Conservation (phyloP, 257 asterid species). For the Asclepias syriaca region DNA sequence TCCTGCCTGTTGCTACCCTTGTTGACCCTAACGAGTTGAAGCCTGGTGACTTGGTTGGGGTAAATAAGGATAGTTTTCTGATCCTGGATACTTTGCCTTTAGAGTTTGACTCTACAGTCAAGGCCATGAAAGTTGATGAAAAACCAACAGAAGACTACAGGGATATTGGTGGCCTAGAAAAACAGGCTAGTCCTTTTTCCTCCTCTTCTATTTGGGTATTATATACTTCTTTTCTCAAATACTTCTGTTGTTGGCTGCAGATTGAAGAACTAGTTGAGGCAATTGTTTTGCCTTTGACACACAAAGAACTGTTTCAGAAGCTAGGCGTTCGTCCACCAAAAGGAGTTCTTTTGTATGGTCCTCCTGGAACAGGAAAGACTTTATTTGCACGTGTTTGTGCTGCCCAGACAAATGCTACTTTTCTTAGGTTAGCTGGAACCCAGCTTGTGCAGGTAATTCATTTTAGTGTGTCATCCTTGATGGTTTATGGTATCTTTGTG, state of each 20-base stretch:
- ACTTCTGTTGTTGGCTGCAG: slow-evolving; percentile 25
- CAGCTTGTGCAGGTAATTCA: slow-evolving; percentile 81
- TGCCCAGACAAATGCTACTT: slow-evolving; percentile 96
- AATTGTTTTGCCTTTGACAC: slow-evolving; percentile 85
- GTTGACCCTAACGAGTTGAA: slow-evolving; percentile 92
- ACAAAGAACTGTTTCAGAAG: slow-evolving; percentile 75
- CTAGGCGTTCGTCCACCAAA: slow-evolving; percentile 83
- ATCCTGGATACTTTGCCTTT: slow-evolving; percentile 94
- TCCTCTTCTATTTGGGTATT: neutral
- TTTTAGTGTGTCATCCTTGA: neutral
- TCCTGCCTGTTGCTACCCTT: slow-evolving; percentile 91
- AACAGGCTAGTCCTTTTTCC: slow-evolving; percentile 49
- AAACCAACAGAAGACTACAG: slow-evolving; percentile 98
- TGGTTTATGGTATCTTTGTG: neutral
- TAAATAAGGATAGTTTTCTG: slow-evolving; percentile 92
- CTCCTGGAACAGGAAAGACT: slow-evolving; percentile 90
- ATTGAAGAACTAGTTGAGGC: slow-evolving; percentile 93
- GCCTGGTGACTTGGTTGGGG: slow-evolving; percentile 99
- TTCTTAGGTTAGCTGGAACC: slow-evolving; percentile 88
- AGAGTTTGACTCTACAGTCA: slow-evolving; percentile 93
- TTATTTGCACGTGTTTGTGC: slow-evolving; percentile 97
- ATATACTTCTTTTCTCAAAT: slow-evolving; percentile 1
- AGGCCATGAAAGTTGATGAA: slow-evolving; percentile 99
- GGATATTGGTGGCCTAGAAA: slow-evolving; percentile 94
- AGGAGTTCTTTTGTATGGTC: slow-evolving; percentile 82